phyloP scores from a whole-genome alignment of 345 rosid genomes.

The Pseudoturritis turrita region DNA sequence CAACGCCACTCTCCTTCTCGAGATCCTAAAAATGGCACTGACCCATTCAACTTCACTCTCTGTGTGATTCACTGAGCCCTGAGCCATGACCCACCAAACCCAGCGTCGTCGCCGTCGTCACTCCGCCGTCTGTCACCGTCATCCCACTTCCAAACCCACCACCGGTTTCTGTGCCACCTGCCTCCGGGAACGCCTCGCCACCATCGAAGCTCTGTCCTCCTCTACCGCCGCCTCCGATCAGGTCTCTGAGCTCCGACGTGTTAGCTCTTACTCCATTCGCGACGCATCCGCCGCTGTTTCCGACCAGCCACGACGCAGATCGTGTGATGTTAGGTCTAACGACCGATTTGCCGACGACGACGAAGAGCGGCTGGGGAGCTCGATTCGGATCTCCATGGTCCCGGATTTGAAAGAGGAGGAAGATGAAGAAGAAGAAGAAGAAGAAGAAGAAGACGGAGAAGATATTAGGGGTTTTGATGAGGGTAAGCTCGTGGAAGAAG shows the following conservation, averaged over 20 bases:
- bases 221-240: background rate
- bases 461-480: constrained; percentile 12
- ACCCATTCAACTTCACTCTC: constrained; percentile 7
- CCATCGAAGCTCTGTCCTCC: constrained; percentile 42
- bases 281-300: constrained; percentile 7
- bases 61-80: constrained; percentile 12
- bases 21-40: constrained; percentile 23
- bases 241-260: constrained; percentile 26
- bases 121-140: constrained; percentile 53
- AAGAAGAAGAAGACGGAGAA: background rate
- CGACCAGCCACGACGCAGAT: constrained; percentile 53
- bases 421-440: constrained; percentile 23
- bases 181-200: constrained; percentile 76
- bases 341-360: constrained; percentile 35
- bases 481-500: constrained; percentile 24
- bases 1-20: constrained; percentile 20
- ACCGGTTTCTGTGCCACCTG: constrained; percentile 66
- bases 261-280: constrained; percentile 23
- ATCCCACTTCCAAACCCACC: constrained; percentile 52
- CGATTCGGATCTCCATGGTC: constrained; percentile 23
- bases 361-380: background rate
- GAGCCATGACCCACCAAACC: constrained; percentile 39
- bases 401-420: constrained; percentile 23
- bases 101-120: constrained; percentile 41
- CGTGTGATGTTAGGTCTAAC: constrained; percentile 39